These are phyloP conservation scores for Biscogniauxia mediterranea DNA, from an alignment of 2,329 filamentous ascomycete species.

Conservation along the genomic window DNA sequence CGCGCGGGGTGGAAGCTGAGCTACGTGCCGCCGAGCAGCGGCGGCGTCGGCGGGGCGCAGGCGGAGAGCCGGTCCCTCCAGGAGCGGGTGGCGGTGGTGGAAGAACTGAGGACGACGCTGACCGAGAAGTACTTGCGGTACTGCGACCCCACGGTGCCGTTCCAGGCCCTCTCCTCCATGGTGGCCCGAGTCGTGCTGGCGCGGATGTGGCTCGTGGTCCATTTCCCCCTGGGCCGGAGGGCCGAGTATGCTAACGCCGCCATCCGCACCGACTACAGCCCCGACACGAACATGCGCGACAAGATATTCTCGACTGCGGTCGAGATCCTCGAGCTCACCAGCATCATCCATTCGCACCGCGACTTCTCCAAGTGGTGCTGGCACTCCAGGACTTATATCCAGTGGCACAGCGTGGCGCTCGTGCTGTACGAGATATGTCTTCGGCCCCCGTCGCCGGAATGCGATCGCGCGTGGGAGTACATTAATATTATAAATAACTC, in stretches of 20 bases:
- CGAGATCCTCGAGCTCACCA: slow-evolving; percentile 7
- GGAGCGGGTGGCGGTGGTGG: slow-evolving; percentile 33
- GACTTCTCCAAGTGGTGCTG: slow-evolving; percentile 4
- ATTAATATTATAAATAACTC: slow-evolving; percentile 6
- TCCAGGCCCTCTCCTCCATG: slow-evolving; percentile 16
- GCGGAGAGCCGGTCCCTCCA: slow-evolving; percentile 21
- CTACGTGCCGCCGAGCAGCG: slow-evolving; percentile 16
- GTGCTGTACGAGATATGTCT: slow-evolving; percentile 14
- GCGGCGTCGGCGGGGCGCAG: slow-evolving; percentile 6
- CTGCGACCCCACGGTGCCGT: slow-evolving; percentile 33
- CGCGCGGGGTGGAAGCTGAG: slow-evolving; percentile 38
- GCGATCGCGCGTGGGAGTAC: slow-evolving; percentile 17
- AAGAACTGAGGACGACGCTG: slow-evolving; percentile 24
- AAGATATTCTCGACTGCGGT: slow-evolving; percentile 1
- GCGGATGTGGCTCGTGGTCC: slow-evolving; percentile 3
- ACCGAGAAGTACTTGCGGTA: slow-evolving; percentile 36
- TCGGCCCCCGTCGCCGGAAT: slow-evolving; percentile 7
- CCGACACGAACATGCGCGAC: slow-evolving; percentile 1
- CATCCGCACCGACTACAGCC: background rate
- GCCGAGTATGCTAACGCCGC: background rate
- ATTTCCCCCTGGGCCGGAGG: background rate
- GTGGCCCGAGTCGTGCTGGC: slow-evolving; percentile 6
- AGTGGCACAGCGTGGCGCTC: slow-evolving; percentile 13
- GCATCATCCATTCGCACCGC: background rate
- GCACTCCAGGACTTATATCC: slow-evolving; percentile 9